Evolutionary conservation across 1,284 basidiomycete species (phyloP), one percentile per base, ranked within the genome.

Genomic region (Inonotus obliquus): DNA sequence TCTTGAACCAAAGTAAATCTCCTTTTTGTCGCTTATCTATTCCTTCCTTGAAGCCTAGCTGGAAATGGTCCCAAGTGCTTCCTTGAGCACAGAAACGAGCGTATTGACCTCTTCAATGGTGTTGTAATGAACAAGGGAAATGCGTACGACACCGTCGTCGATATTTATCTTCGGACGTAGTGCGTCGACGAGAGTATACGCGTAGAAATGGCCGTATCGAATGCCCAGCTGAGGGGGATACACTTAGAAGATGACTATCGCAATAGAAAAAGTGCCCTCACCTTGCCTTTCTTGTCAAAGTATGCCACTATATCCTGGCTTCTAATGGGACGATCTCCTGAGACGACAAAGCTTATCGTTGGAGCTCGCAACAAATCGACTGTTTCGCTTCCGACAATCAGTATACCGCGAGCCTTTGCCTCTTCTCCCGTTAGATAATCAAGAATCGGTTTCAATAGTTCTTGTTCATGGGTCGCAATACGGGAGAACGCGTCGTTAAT

Each of bases 71-170:
- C 49, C 54, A 29, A 63, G 59, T 14, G 53, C 74, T 63, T 81
- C 81, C 63, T 82, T 79, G 63, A 90, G 69, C 41, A 85, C 72
- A 0, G 71, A 70, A 53, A 87, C 77, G 67, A 90, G 83, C 67
- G 66, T 74, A 58, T 81, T 70, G 0, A 89, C 87, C 68, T 92
- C 89, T 53, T 83, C 79, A 1, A 85, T 75, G 0, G 89, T 90
- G 70, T 92, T 91, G 70, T 92, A 91, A 67, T 92, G 90, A 19
- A 91, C 88, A n/a, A 92, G 72, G 2, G 87, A 90, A 63, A 92
- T 82, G 9, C 90, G 81, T 37, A 91, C 84, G 1, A 90, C 84
- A 0, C 84, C 89, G 66, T 91, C 89, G 1, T 80, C 76, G 1
- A 77, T 68, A 65, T 87, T 82, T 47, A 87, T 64, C 65, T 80